Evolutionary conservation across 1,139 yeast genomes (phyloP), one percentile per base, ranked within the genome.

Genomic region (Sugiyamaella pinicola): DNA sequence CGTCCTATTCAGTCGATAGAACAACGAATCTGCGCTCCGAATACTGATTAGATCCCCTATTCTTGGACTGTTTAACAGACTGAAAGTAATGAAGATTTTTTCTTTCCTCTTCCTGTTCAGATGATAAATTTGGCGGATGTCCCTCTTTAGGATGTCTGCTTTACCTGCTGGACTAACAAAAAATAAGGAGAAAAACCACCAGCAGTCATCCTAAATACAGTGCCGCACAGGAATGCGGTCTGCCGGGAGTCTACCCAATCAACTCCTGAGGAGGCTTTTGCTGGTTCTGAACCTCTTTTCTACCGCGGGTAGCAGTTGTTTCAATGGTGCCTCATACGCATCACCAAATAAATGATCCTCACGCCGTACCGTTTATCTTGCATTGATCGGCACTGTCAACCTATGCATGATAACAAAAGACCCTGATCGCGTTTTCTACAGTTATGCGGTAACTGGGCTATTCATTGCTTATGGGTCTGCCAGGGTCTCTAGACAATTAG

Each of bases 321-420:
- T 29, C 13, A 29, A 29, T 29, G 13, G 4, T 29, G 41, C 28
- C 41, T 21, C 26, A 21, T 4, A 7, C 4, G 31, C 17, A 13
- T 22, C 31, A 39, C 31, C 33, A 24, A 39, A 39, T n/a, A 4
- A 24, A n/a, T 5, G 19, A 4, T 22, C 43, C 43, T 26, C 43
- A 39, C 28, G 41, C 41, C 28, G 41, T 38, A 7, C 28, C 12
- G 15, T 17, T 39, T 39, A 39, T 39, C 43, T 2, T 22, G 43
- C 43, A 39, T 39, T 15, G 33, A 24, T 24, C 31, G 4, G 7
- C 19, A 34, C 10, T 17, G 21, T 7, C 13, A 34, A 8, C 5
- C 10, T 12, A 34, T 34, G 38, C 38, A 34, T 10, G 38, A 34
- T 34, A 29, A 15, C 38, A 34, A 10, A 5, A 19, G 38, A 34